Conservation (phyloP, 208 protist genomes). For the Trypanosomatidae sp. region DNA sequence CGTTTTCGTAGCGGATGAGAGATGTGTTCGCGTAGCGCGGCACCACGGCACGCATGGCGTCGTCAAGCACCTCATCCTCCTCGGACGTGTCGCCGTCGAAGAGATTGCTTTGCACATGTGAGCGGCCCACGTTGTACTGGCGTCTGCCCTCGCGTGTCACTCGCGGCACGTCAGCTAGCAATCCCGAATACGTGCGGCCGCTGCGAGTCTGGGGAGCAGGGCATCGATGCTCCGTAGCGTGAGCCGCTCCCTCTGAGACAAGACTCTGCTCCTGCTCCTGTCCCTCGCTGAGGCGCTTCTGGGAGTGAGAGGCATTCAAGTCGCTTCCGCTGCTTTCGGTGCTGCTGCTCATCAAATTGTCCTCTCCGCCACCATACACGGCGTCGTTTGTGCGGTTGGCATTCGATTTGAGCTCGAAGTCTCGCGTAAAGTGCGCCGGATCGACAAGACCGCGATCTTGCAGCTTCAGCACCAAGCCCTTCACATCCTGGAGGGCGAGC, state of each 20-base stretch:
- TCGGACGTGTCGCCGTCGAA: constrained; percentile 44
- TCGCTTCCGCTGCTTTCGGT: constrained; percentile 22
- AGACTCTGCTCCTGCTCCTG: constrained; percentile 31
- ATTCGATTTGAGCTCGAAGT: constrained; percentile 32
- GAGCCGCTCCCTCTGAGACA: background rate
- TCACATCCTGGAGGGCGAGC: constrained; percentile 49
- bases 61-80: constrained; percentile 74
- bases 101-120: constrained; percentile 30
- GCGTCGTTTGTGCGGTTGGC: constrained; percentile 12
- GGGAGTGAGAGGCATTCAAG: constrained; percentile 7
- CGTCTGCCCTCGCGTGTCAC: constrained; percentile 60
- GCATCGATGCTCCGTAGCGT: constrained; percentile 1
- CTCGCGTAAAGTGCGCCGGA: constrained; percentile 45
- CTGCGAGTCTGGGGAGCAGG: background rate
- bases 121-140: constrained; percentile 81
- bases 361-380: constrained; percentile 10
- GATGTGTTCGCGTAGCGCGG: constrained; percentile 55
- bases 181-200: constrained; percentile 26
- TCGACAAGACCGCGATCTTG: constrained; percentile 57
- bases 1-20: constrained; percentile 68
- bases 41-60: constrained; percentile 80
- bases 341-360: constrained; percentile 10
- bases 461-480: constrained; percentile 49
- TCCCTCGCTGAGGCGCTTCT: constrained; percentile 17
- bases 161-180: constrained; percentile 39